Base-by-base conservation (phyloP, 1,139 yeast species). In the Blastobotrys capitulatus region DNA sequence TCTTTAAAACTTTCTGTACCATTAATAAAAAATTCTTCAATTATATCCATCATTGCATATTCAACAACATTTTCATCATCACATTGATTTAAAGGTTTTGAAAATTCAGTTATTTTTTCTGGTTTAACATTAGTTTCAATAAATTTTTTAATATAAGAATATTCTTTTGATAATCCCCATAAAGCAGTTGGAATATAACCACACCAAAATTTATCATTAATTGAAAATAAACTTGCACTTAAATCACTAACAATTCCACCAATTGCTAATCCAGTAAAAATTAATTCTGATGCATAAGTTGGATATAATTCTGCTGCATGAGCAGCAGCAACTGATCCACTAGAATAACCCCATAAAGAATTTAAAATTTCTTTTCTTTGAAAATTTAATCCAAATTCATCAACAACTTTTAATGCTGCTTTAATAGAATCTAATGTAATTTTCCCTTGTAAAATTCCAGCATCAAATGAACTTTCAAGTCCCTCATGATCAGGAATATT, bases 241-340 rank as follows among this genome's bases (percentile, higher is more conserved):
- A 60, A 46, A 48, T 63, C 60, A 26, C 55, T 54, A 16, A 61
- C 53, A 37, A 54, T 47, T 2, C 64, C 65, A 12, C 66, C 66
- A 2, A 60, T 46, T 0, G 64, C 63, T 6, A 54, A 58, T 6
- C 56, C 65, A 34, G 52, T 57, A 16, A 63, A 41, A 13, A 52
- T 47, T 27, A 64, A 53, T 19, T 64, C 67, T 5, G 66, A 65
- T 5, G 67, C 67, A 38, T 64, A 64, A 13, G 49, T 12, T 6
- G 49, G 49, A 38, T 60, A 61, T 26, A 62, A 50, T 54, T 64
- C 62, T 3, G 64, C 63, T 2, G 67, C 68, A 61, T 61, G 61
- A n/a, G 64, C 68, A 25, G 64, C 40, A 7, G 67, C 62, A 20
- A 55, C 45, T 1, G 64, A 60, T n/a, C 64, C 67, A 8, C 66